Evolutionary conservation across 257 asterid species (phyloP).

Genomic region (Ophiorrhiza pumila): DNA sequence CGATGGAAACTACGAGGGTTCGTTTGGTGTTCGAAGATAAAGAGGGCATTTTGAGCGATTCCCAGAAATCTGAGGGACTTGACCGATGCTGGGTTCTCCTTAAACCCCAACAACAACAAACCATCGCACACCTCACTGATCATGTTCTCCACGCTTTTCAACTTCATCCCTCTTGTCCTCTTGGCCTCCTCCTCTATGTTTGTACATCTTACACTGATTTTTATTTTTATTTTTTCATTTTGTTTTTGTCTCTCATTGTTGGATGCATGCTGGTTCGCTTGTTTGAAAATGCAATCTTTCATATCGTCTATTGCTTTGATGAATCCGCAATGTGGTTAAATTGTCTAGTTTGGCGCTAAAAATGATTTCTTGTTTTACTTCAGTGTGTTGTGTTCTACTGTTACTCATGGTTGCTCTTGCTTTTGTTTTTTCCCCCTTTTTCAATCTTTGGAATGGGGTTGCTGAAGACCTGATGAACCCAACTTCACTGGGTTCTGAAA

Average conservation of each 20-base stretch:
- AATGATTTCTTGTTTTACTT: not conserved
- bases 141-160: slow-evolving; percentile 61
- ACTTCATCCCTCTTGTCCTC: slow-evolving; percentile 72
- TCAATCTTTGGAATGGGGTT: not conserved
- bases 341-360: not conserved
- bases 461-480: not conserved
- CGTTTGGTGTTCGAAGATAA: slow-evolving; percentile 60
- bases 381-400: not conserved
- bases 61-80: slow-evolving; percentile 67
- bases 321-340: not conserved
- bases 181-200: slow-evolving; percentile 81
- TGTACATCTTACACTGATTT: not conserved
- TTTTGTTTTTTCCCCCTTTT: not conserved
- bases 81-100: slow-evolving; percentile 63
- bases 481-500: not conserved
- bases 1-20: slow-evolving; percentile 64
- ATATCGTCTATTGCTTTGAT: not conserved
- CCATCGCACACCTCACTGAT: slow-evolving; percentile 55
- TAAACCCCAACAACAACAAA: slow-evolving; percentile 49
- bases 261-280: not conserved
- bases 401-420: not conserved
- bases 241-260: not conserved
- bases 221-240: not conserved
- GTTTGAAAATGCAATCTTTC: not conserved
- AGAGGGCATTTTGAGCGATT: slow-evolving; percentile 52